Conservation (phyloP, 441 rosid species). For the Populus hybrid region DNA sequence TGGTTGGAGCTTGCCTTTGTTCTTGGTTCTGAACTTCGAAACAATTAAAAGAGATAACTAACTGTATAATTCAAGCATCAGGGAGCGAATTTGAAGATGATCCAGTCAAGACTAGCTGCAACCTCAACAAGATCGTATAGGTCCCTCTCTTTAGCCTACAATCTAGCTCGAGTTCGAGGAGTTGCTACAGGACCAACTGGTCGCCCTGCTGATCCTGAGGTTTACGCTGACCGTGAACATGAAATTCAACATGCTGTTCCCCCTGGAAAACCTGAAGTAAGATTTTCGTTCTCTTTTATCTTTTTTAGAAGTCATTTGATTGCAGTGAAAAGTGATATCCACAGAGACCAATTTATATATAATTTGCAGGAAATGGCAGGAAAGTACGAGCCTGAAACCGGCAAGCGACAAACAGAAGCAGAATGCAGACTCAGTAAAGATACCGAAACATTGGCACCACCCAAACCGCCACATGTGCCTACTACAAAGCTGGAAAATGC, state of each 20-base stretch:
- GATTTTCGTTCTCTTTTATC: neutral
- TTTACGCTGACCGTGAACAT: slow-evolving; percentile 38
- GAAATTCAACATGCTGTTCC: slow-evolving; percentile 33
- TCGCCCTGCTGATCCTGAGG: slow-evolving; percentile 39
- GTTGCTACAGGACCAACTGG: slow-evolving; percentile 33
- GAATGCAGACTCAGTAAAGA: slow-evolving; percentile 18
- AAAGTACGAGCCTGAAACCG: slow-evolving; percentile 32
- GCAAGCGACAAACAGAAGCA: slow-evolving; percentile 6
- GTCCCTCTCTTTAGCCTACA: slow-evolving; percentile 12
- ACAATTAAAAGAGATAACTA: too few relatives aligned
- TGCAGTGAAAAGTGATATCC: neutral
- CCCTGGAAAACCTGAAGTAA: slow-evolving; percentile 35
- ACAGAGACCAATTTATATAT: neutral
- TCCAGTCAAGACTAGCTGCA: slow-evolving; percentile 46
- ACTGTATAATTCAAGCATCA: neutral
- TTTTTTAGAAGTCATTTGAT: neutral
- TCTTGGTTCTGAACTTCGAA: neutral
- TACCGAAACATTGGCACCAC: slow-evolving; percentile 35
- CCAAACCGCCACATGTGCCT: slow-evolving; percentile 36
- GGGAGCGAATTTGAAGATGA: slow-evolving; percentile 17
- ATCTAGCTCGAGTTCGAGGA: slow-evolving; percentile 18
- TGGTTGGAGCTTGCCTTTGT: neutral
- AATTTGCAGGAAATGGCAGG: slow-evolving; percentile 44
- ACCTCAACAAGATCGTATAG: slow-evolving; percentile 22
- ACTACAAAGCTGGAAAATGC: slow-evolving; percentile 39